Base-by-base conservation (phyloP, 768 basidiomycete species). In the Hydnomerulius pinastri region DNA sequence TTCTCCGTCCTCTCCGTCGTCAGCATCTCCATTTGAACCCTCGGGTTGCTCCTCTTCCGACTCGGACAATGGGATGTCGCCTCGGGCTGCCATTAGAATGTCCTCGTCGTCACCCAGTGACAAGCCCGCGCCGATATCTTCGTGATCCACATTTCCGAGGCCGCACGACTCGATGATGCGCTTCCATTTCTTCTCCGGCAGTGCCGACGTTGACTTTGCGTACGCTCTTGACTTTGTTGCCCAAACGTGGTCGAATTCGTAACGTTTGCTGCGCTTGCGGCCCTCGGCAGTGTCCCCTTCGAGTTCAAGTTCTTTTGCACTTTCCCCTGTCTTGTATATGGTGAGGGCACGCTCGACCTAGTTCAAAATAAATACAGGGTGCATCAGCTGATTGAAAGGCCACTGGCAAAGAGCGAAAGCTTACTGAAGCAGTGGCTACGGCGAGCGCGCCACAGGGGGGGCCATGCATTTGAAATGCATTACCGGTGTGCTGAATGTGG, bases 311-410 rank as follows among this genome's bases (percentile, higher is more conserved):
- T 48, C 47, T 25, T 48, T 48, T 9, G 33, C 27, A 28, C 29
- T 48, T 4, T 48, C 27, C n/a, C 38, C 37, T 39, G 36, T 39
- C 29, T 40, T 48, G 38, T 48, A 48, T n/a, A 48, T 33, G 15
- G 18, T 48, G 17, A 48, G 37, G 18, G 47, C 47, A 28, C 27
- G 47, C 21, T 48, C n/a, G 3, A 38, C 36, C 47, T 48, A 37
- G 4, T 33, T 12, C 11, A 33, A 33, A n/a, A 39, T 17, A 21
- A 37, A 39, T n/a, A 38, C n/a, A n/a, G n/a, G 25, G 27, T 23
- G 11, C 13, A 29, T 48, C 23, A 12, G 4, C 4, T 27, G 12
- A 28, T 21, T 20, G 28, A 25, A 40, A 24, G 21, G 21, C 5
- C 11, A 21, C 39, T 9, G 18, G 46, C 33, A 33, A 18, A 5